Percentiles rank a stretch among this genome's conserved stretches.
Evolutionary conservation across 345 rosid species (phyloP).

Genomic region (Pistacia vera): DNA sequence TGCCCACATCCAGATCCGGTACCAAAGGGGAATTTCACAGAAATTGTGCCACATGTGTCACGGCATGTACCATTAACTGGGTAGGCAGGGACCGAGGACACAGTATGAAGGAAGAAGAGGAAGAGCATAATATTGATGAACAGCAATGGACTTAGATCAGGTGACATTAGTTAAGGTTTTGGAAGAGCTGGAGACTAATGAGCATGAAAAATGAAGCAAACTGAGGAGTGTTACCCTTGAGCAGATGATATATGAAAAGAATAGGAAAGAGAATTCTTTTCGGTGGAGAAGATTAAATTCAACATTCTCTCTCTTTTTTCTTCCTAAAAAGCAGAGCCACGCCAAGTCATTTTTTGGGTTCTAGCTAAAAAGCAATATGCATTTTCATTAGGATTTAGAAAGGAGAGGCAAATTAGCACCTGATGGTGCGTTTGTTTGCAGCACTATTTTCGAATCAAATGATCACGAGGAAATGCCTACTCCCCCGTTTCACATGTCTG

Average conservation of each 20-base stretch:
- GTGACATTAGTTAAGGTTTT: conserved; percentile 37
- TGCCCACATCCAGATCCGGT: conserved; percentile 59
- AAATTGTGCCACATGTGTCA: conserved; percentile 48
- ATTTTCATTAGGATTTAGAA: conserved; percentile 18
- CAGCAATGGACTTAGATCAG: conserved; percentile 24
- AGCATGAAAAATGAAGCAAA: conserved; percentile 6
- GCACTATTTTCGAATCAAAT: background rate
- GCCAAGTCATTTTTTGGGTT: conserved; percentile 20
- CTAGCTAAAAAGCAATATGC: conserved; percentile 42
- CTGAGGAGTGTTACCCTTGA: background rate
- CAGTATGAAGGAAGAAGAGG: conserved; percentile 15
- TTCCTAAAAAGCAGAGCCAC: conserved; percentile 51
- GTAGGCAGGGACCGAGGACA: conserved; percentile 25
- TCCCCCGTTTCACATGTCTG: background rate
- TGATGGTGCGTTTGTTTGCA: background rate
- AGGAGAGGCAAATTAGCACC: background rate
- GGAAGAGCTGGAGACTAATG: conserved; percentile 1
- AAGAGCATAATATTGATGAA: conserved; percentile 30
- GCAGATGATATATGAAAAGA: conserved; percentile 8
- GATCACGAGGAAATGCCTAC: background rate
- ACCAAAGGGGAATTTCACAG: conserved; percentile 57
- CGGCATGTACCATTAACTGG: conserved; percentile 39
- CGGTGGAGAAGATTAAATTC: conserved; percentile 33
- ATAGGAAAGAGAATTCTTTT: conserved; percentile 16
- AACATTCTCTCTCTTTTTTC: conserved; percentile 20